These are phyloP conservation scores for Solanum appendiculatum DNA, from an alignment of 257 asterid genomes.

Conservation along the genomic window DNA sequence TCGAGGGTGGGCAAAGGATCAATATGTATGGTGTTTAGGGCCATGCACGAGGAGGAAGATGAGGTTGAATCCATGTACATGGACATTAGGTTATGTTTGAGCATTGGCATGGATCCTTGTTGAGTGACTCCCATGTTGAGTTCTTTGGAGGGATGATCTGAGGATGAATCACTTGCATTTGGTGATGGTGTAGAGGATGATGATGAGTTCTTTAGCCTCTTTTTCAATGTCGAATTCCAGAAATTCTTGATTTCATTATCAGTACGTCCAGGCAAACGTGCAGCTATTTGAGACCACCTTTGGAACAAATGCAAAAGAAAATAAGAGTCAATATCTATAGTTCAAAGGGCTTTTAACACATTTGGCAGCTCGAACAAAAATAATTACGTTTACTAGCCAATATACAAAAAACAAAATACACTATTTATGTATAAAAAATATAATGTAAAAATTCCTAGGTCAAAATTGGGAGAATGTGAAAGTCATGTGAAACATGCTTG, in stretches of 20 bases:
- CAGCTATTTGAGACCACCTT: conserved; percentile 68
- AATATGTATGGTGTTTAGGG: conserved; percentile 11
- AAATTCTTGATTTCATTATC: conserved; percentile 59
- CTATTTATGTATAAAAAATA: not conserved
- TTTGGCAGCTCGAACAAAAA: not conserved
- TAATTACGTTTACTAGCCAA: not conserved
- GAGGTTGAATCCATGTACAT: conserved; percentile 25
- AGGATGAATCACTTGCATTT: conserved; percentile 37
- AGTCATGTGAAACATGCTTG: not conserved
- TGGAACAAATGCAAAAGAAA: not conserved
- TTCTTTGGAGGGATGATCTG: conserved; percentile 16
- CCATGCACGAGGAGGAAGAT: conserved; percentile 21
- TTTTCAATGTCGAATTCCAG: conserved; percentile 55
- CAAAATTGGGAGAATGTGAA: not conserved
- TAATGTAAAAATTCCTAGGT: not conserved
- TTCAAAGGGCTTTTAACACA: not conserved
- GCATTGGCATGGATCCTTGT: conserved; percentile 20
- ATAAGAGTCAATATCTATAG: not conserved
- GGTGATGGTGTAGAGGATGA: conserved; percentile 27
- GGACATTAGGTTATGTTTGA: conserved; percentile 23
- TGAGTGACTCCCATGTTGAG: conserved; percentile 7
- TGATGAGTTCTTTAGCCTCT: conserved; percentile 41
- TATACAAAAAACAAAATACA: not conserved
- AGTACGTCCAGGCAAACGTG: conserved; percentile 53
- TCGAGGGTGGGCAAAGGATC: conserved; percentile 23